Evolutionary conservation across 176 grass and related monocot species (phyloP), one percentile per base, ranked within the genome.

Genomic region (Musa itinerans): DNA sequence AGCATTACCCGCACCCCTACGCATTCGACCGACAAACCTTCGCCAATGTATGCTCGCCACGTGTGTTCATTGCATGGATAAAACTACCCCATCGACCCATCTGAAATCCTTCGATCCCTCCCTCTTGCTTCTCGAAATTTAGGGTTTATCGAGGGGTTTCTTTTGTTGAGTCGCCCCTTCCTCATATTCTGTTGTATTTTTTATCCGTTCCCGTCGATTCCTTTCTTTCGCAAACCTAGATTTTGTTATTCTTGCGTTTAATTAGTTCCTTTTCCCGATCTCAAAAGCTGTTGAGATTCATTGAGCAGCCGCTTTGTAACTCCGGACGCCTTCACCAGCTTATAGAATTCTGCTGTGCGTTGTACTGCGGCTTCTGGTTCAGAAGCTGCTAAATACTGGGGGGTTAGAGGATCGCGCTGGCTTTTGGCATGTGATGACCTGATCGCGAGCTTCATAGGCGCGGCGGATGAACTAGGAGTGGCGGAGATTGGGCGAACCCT

Each of bases 401-500:
- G 3, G 34, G 3, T 43, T 6, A 43, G 34, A 43, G 4, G 34
- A 43, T 43, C 16, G 57, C 5, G 3, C 57, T 61, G 16, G 57
- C 17, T n/a, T 20, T 61, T n/a, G 57, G 57, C 3, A 17, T 61
- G 15, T 61, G 57, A 14, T 16, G 12, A 43, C 4, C 34, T 43
- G 34, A 43, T 43, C n/a, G 8, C n/a, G 57, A 61, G 57, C 12
- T 61, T 61, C 57, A 6, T 3, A 4, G n/a, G 0, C 17, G 5
- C n/a, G 5, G 57, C 57, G 57, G 57, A 61, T 16, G 17, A 17
- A 15, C n/a, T 14, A 61, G 57, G 5, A 17, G 57, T 61, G 57
- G 57, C n/a, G n/a, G 57, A 16, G 54, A 58, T n/a, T 61, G 83
- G 69, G 14, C 72, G 53, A 81, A 50, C n/a, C 65, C 77, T 61